phyloP scores from a whole-genome alignment of 345 rosid genomes.

The Psidium friedrichsthalianum region DNA sequence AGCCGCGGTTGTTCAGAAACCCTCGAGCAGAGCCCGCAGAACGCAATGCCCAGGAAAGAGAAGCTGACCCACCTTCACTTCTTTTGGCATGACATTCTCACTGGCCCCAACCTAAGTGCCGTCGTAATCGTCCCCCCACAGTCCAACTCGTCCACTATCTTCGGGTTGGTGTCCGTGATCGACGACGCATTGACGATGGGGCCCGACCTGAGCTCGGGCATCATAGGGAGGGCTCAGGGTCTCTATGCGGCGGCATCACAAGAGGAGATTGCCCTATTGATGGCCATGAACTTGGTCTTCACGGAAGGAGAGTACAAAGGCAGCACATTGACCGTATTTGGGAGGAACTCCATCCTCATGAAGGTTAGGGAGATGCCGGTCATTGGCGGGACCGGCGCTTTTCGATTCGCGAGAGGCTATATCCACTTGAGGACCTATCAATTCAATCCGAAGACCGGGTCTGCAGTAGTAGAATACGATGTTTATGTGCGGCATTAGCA shows the following conservation, averaged over 20 bases:
- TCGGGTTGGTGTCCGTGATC: not conserved
- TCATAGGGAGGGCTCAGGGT: not conserved
- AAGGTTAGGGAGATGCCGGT: slow-evolving; percentile 16
- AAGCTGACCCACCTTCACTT: slow-evolving; percentile 8
- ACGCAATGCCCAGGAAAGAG: not conserved
- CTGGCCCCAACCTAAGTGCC: not conserved
- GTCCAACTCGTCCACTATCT: not conserved
- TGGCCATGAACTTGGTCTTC: slow-evolving; percentile 12
- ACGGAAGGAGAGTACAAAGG: slow-evolving; percentile 12
- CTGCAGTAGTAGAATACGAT: no score
- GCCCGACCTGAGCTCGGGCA: not conserved
- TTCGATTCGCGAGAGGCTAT: not conserved
- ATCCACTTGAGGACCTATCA: not conserved
- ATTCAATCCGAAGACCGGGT: no score
- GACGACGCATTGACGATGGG: not conserved
- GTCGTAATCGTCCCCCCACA: not conserved
- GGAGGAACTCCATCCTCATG: not conserved
- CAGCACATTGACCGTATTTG: slow-evolving; percentile 5
- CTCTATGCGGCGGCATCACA: not conserved
- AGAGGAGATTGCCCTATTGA: not conserved
- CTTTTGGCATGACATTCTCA: slow-evolving; percentile 8
- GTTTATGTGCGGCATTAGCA: no score
- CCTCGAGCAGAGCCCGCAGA: not conserved
- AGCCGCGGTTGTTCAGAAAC: not conserved
- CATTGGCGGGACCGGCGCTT: slow-evolving; percentile 4